These are phyloP conservation scores for Ophiocordyceps polyrhachis-furcata DNA, from an alignment of 2,329 filamentous ascomycete genomes.

Conservation along the genomic window DNA sequence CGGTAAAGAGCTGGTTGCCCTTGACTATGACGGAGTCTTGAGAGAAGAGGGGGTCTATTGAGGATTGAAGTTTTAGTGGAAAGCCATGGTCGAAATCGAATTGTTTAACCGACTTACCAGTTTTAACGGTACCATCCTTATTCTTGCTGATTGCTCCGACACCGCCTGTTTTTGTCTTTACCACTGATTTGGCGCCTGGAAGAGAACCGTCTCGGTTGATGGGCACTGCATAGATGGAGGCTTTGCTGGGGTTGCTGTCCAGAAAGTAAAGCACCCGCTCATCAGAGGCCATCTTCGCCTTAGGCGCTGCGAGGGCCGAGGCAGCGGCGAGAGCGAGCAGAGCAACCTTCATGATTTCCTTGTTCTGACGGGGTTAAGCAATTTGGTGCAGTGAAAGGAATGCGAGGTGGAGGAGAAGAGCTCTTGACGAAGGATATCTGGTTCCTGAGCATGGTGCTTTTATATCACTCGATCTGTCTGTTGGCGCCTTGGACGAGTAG, in stretches of 20 bases:
- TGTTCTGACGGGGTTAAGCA: background rate
- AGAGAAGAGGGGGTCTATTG: conserved; percentile 2
- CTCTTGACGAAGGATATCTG: background rate
- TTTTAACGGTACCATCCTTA: background rate
- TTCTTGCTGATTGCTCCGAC: background rate
- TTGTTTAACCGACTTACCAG: background rate
- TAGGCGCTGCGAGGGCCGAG: background rate
- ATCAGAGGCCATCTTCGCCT: too few species aligned
- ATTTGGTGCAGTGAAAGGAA: background rate
- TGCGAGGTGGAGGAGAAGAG: background rate
- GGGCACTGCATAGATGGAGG: background rate
- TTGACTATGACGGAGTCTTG: conserved; percentile 1
- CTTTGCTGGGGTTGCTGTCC: conserved; percentile 1
- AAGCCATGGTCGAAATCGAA: background rate
- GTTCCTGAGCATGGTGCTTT: background rate
- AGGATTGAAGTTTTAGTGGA: background rate
- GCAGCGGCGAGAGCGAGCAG: background rate
- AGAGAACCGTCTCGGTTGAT: background rate
- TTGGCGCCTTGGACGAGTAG: background rate
- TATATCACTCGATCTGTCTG: background rate
- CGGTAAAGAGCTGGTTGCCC: conserved; percentile 2
- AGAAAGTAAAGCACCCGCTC: conserved; percentile 1
- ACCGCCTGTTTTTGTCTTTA: background rate
- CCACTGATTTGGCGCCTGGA: background rate
- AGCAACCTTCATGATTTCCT: background rate